These are phyloP conservation scores for Ogataea polymorpha DNA, from an alignment of 805 yeast genomes.

Conservation along the genomic window DNA sequence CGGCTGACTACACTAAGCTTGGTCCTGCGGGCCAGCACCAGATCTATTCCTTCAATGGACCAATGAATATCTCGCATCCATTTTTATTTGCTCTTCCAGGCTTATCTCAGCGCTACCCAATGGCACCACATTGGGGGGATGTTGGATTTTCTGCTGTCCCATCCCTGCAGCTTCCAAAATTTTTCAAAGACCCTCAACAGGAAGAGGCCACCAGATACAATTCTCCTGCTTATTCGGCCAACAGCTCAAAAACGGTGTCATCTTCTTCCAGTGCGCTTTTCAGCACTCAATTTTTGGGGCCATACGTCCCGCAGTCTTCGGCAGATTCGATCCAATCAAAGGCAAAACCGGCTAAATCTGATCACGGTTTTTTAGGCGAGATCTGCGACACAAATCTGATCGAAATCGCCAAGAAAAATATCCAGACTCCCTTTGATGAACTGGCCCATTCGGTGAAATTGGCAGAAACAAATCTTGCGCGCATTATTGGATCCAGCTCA, in stretches of 20 bases:
- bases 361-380: constrained; percentile 34
- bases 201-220: constrained; percentile 4
- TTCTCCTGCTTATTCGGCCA: too few relatives aligned
- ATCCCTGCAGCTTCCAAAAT: constrained; percentile 4
- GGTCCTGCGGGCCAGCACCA: background rate
- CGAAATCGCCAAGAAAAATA: constrained; percentile 35
- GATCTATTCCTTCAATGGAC: constrained; percentile 6
- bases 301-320: constrained; percentile 4
- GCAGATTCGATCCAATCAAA: constrained; percentile 4
- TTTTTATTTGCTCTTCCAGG: constrained; percentile 8
- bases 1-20: background rate
- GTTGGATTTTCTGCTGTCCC: constrained; percentile 3
- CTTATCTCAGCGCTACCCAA: background rate
- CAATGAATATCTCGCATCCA: constrained; percentile 8
- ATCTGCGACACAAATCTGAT: constrained; percentile 37
- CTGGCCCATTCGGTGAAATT: constrained; percentile 35
- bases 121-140: background rate
- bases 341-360: constrained; percentile 32
- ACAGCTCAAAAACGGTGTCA: constrained; percentile 8
- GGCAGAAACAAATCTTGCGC: constrained; percentile 28
- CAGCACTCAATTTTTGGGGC: constrained; percentile 12
- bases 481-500: constrained; percentile 10
- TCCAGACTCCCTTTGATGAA: constrained; percentile 34
- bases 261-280: constrained; percentile 11
- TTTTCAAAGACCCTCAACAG: constrained; percentile 2